A percentile compares a stretch with the other conserved stretches of the same genome.
Evolutionary conservation across 805 yeast species (phyloP).

Genomic region (Alloascoidea hylecoeti): DNA sequence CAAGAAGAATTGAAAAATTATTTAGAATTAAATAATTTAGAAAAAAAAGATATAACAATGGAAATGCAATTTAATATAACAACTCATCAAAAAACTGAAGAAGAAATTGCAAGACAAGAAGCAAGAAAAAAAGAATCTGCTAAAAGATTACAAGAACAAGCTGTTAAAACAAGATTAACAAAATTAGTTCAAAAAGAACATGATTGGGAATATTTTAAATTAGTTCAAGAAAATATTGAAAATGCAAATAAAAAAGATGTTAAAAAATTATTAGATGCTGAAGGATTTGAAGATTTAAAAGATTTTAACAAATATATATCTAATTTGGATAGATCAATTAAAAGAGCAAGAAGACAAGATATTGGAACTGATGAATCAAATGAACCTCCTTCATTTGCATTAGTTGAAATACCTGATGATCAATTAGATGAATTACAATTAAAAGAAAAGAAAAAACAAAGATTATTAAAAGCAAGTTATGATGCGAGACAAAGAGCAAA

Average conservation of each 20-base stretch:
- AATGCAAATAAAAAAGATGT: constrained; percentile 37
- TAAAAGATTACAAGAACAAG: constrained; percentile 82
- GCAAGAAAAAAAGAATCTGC: constrained; percentile 80
- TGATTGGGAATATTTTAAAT: constrained; percentile 59
- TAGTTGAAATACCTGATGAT: constrained; percentile 75
- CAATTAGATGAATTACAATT: constrained; percentile 67
- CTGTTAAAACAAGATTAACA: constrained; percentile 70
- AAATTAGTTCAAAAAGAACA: constrained; percentile 69
- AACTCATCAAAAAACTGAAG: constrained; percentile 65
- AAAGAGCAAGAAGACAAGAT: constrained; percentile 50
- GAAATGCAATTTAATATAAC: constrained; percentile 71
- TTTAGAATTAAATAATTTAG: constrained; percentile 50
- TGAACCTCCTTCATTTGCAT: constrained; percentile 46
- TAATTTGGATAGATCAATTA: constrained; percentile 55
- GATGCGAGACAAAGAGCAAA: constrained; percentile 81
- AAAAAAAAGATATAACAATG: constrained; percentile 54
- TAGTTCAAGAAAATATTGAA: constrained; percentile 36
- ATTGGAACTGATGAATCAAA: constrained; percentile 39
- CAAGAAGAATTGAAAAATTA: constrained; percentile 41
- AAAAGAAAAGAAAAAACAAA: constrained; percentile 78
- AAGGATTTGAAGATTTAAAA: constrained; percentile 64
- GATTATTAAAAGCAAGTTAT: constrained; percentile 67
- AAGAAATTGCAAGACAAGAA: constrained; percentile 63
- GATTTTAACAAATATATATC: constrained; percentile 56
- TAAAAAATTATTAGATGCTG: constrained; percentile 41